Evolutionary conservation across 768 basidiomycete species (phyloP).

Genomic region (Phlebiopsis gigantea): DNA sequence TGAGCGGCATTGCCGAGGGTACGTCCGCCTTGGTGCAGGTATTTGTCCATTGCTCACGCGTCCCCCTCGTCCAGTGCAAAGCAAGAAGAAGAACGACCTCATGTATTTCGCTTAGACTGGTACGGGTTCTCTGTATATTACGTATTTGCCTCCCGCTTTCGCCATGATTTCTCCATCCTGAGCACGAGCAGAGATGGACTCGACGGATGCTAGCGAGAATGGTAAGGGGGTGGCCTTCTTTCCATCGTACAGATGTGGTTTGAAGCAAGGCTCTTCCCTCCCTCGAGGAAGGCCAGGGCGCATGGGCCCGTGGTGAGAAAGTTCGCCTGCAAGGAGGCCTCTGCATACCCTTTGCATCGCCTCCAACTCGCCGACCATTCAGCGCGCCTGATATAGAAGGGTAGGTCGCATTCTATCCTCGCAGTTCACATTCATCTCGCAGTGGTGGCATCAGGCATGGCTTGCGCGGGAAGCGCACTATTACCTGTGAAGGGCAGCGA

Average conservation of each 20-base stretch:
- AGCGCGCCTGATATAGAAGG: neutral
- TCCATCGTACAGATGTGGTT: neutral
- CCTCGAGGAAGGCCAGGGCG: neutral
- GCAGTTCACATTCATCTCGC: neutral
- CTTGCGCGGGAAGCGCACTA: neutral
- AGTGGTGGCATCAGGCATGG: neutral
- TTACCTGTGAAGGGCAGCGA: neutral
- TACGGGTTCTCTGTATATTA: slow-evolving; percentile 9
- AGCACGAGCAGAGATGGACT: too few relatives aligned
- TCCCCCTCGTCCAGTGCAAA: slow-evolving; percentile 65
- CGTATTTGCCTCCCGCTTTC: neutral
- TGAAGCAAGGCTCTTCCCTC: neutral
- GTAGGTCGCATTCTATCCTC: neutral
- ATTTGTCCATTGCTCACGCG: slow-evolving; percentile 17
- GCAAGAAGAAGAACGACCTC: slow-evolving; percentile 99
- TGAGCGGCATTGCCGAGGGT: slow-evolving; percentile 89
- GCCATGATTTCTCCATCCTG: too few relatives aligned
- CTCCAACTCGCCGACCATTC: neutral
- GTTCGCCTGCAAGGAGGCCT: neutral
- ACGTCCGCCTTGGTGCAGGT: slow-evolving; percentile 19
- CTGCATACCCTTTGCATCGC: neutral
- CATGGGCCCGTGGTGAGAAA: neutral
- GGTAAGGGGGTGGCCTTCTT: too few relatives aligned
- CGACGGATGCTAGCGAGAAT: too few relatives aligned
- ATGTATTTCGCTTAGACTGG: slow-evolving; percentile 79